A percentile compares a stretch with the other conserved stretches of the same genome.
phyloP scores from a whole-genome alignment of 805 yeast species.

The Wickerhamomyces hampshirensis region DNA sequence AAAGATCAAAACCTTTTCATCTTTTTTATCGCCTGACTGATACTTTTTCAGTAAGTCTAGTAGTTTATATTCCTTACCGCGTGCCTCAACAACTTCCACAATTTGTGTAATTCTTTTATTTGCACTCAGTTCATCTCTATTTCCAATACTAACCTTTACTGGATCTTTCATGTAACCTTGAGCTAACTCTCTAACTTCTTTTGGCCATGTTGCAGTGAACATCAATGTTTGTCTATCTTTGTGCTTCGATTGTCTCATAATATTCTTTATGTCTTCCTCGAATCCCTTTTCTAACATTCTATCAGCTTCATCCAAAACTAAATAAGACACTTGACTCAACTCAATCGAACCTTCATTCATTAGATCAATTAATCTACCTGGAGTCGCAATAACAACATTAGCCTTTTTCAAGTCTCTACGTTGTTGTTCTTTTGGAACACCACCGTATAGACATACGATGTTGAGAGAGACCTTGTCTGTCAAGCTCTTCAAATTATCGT shows the following conservation, averaged over 20 bases:
- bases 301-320: constrained; percentile 96
- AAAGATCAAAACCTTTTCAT: constrained; percentile 85
- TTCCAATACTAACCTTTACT: constrained; percentile 89
- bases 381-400: constrained; percentile 90
- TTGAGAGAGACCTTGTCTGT: constrained; percentile 57
- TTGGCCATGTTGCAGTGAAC: constrained; percentile 99
- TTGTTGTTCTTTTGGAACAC: constrained; percentile 95
- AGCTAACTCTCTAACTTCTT: constrained; percentile 92
- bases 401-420: constrained; percentile 60
- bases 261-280: constrained; percentile 89
- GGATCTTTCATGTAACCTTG: constrained; percentile 76
- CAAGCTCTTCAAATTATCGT: constrained; percentile 68
- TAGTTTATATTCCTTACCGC: constrained; percentile 67
- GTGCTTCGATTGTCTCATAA: constrained; percentile 57
- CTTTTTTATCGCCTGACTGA: constrained; percentile 56
- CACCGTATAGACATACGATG: constrained; percentile 91
- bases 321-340: constrained; percentile 61
- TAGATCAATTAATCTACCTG: constrained; percentile 93
- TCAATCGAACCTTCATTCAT: constrained; percentile 82
- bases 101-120: constrained; percentile 90
- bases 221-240: constrained; percentile 79
- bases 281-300: constrained; percentile 98
- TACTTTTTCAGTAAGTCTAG: constrained; percentile 69
- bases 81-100: constrained; percentile 86
- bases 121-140: constrained; percentile 90